Evolutionary conservation across 2,329 filamentous ascomycete species (phyloP).

Genomic region (Ambrosiella xylebori): DNA sequence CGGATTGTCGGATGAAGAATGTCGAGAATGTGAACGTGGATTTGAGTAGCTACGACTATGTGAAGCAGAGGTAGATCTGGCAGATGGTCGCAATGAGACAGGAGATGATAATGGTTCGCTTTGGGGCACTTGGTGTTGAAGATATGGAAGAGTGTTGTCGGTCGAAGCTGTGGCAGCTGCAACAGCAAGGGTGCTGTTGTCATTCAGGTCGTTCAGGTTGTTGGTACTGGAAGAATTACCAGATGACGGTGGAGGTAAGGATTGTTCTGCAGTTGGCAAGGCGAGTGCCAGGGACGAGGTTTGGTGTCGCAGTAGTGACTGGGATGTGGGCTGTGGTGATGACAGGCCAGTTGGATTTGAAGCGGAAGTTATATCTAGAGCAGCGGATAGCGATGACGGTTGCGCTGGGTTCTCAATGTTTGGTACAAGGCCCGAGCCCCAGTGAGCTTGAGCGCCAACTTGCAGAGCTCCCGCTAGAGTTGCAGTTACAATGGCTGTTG

Average conservation of each 20-base stretch:
- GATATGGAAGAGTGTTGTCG: neutral
- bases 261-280: neutral
- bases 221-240: neutral
- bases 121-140: neutral
- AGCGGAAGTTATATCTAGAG: neutral
- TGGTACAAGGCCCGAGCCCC: conserved; percentile 3
- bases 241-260: neutral
- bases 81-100: neutral
- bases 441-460: neutral
- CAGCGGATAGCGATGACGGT: neutral
- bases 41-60: conserved; percentile 21
- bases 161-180: neutral
- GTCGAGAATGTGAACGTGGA: conserved; percentile 36
- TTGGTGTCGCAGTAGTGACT: neutral
- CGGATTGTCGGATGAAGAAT: conserved; percentile 40
- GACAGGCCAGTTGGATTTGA: neutral
- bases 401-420: neutral
- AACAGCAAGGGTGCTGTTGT: neutral
- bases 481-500: neutral
- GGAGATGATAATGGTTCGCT: neutral
- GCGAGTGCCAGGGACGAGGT: neutral
- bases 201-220: neutral
- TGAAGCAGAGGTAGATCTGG: conserved; percentile 19
- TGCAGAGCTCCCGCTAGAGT: conserved; percentile 1
- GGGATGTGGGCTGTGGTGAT: neutral